phyloP scores from a whole-genome alignment of 2,329 filamentous ascomycete species.

The Furcasterigmium sp. region DNA sequence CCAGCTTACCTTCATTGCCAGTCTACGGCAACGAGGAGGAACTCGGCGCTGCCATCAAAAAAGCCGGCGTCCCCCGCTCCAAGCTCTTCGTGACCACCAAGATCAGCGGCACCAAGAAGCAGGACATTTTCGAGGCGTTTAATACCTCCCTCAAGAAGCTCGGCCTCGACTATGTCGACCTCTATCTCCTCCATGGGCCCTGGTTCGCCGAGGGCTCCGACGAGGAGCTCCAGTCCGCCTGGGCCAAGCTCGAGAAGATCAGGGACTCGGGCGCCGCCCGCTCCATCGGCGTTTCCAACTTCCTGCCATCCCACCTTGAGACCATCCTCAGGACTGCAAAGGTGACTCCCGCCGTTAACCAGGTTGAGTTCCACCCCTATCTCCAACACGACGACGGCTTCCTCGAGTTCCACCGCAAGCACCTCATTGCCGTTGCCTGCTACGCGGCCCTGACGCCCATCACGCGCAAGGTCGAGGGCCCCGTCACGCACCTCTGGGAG shows the following conservation, averaged over 20 bases:
- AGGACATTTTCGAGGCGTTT: constrained; percentile 45
- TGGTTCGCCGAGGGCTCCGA: constrained; percentile 42
- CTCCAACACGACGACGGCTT: constrained; percentile 56
- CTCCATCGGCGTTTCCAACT: constrained; percentile 78
- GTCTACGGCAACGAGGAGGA: constrained; percentile 63
- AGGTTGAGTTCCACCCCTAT: constrained; percentile 79
- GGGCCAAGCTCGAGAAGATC: constrained; percentile 61
- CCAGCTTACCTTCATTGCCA: too few species aligned
- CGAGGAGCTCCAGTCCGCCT: constrained; percentile 50
- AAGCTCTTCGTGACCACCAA: constrained; percentile 67
- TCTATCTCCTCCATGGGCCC: constrained; percentile 61
- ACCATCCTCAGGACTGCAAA: constrained; percentile 52
- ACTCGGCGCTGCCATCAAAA: constrained; percentile 66
- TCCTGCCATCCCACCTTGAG: constrained; percentile 51
- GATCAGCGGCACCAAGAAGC: constrained; percentile 33
- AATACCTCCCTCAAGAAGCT: constrained; percentile 58
- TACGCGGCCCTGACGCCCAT: constrained; percentile 52
- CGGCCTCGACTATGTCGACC: constrained; percentile 65
- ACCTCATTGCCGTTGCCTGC: constrained; percentile 51
- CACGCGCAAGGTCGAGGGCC: constrained; percentile 40
- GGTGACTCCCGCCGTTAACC: constrained; percentile 65
- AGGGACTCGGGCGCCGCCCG: constrained; percentile 58
- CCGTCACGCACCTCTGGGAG: constrained; percentile 45
- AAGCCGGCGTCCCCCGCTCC: constrained; percentile 57
- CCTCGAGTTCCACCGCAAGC: constrained; percentile 49